Evolutionary conservation across 441 rosid species (phyloP), one percentile per base, ranked within the genome.

Genomic region (Pelargonium citronellum): DNA sequence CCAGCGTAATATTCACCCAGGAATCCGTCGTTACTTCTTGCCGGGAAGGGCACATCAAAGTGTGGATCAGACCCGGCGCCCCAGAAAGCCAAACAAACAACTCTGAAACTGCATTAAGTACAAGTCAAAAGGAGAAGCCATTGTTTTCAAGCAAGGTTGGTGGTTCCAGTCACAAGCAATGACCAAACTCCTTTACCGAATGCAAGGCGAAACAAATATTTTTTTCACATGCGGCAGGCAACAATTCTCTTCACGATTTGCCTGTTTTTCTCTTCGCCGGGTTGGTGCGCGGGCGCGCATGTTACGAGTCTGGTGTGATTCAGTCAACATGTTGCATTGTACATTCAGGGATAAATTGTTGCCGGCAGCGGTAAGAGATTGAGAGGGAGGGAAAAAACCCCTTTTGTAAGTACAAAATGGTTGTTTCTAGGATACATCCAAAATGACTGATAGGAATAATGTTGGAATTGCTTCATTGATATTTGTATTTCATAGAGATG

Each of bases 11-110:
- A 67, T 92, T 95, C 74, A 92, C 95, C 27, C 89, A 74, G 76
- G 97, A 91, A 74, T 92, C 97, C 16, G 83, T 91, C 13, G 82
- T 92, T 16, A 92, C 98, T 0, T 92, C 87, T 17, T 92, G 97
- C 63, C 78, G 96, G 63, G 98, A 95, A 73, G 99, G 99, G 43
- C 96, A 91, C 75, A 77, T 88, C 75, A 92, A 92, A 83, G 79
- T 95, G 58, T 95, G 99, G 99, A 91, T 82, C 82, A 82, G 99
- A 72, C 99, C 99, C 0, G 83, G 81, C 1, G 73, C 43, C 15
- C 76, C 83, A 10, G 97, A 89, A 62, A 87, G 75, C 71, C 92
- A 82, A 68, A 73, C 87, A 5, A 78, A 77, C 82, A 83, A 64
- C 77, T 67, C 87, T 1, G 91, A 95, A 71, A 74, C 87, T 1